These are phyloP conservation scores for Scedosporium aurantiacum DNA, from an alignment of 2,329 filamentous ascomycete species.

Conservation along the genomic window DNA sequence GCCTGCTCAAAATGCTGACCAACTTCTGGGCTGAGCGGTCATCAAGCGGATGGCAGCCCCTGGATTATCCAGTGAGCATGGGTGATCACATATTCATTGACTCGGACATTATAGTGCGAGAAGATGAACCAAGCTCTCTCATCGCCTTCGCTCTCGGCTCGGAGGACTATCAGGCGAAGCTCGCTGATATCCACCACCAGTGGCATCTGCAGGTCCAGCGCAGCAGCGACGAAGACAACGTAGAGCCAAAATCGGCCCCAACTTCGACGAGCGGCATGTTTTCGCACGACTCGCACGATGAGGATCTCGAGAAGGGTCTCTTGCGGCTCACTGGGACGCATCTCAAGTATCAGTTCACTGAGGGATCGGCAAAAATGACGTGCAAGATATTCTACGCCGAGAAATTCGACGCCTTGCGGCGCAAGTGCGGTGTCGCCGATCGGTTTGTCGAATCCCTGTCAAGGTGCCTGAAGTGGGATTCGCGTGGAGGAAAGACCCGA, in stretches of 20 bases:
- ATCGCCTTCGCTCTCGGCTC: constrained; percentile 88
- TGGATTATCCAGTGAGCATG: constrained; percentile 82
- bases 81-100: constrained; percentile 95
- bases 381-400: constrained; percentile 99
- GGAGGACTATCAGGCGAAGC: constrained; percentile 73
- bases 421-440: constrained; percentile 86
- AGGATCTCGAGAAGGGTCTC: constrained; percentile 78
- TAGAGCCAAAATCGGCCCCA: background rate
- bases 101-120: constrained; percentile 90
- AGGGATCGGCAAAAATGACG: constrained; percentile 86
- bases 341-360: constrained; percentile 89
- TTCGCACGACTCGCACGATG: constrained; percentile 29
- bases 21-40: constrained; percentile 99
- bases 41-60: constrained; percentile 80
- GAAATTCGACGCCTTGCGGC: constrained; percentile 87
- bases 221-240: constrained; percentile 1
- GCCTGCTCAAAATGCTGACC: constrained; percentile 86
- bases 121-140: constrained; percentile 93
- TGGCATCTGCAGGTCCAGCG: constrained; percentile 11
- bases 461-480: constrained; percentile 94
- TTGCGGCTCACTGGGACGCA: constrained; percentile 80
- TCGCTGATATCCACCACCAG: constrained; percentile 46
- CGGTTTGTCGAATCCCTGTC: constrained; percentile 92
- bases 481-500: constrained; percentile 94
- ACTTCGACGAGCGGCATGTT: background rate